Evolutionary conservation across 768 basidiomycete genomes (phyloP), one percentile per base, ranked within the genome.

Genomic region (Chalciporus sphaerocephalus): DNA sequence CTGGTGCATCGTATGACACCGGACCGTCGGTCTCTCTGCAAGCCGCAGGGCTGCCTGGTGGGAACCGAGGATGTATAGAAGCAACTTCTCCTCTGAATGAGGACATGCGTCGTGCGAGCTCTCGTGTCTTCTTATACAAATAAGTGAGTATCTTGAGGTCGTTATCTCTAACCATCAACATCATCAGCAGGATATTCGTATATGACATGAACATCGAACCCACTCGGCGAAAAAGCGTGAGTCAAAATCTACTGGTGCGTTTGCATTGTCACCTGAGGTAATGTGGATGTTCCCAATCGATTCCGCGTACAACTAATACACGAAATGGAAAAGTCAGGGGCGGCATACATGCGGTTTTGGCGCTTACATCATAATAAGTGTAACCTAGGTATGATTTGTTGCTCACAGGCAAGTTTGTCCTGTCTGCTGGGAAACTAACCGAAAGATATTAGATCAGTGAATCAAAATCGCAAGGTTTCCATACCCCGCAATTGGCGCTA

Each of bases 71-170:
- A 16, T 57, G 51, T 11, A 2, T 1, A 6, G 15, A 9, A 11
- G 24, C 4, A 1, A 37, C 39, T 38, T 57, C 54, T 21, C 56
- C 56, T 22, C 54, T 35, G 35, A 48, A 55, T 4, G 28, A 46
- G 11, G 64, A 54, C 75, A 81, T 76, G 11, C 81, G 74, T 20
- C 82, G 74, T 4, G 69, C 67, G 15, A 78, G 46, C 60, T 85
- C 81, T 5, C 79, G 69, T 5, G 57, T 46, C 42, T 69, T 71
- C 52, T 83, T 84, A 58, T 81, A 83, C 0, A 56, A 68, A 73
- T 74, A 79, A 46, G 67, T 66, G 42, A 80, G 53, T 16, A 73
- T 58, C 1, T 55, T 68, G 8, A 83, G 24, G 55, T 79, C 76
- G 9, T 66, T 71, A 30, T 38, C 78, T 77, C n/a, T n/a, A n/a